Percentiles rank a stretch among this genome's conserved stretches.
phyloP scores from a whole-genome alignment of 1,139 yeast species.

The Blastobotrys capitulatus region DNA sequence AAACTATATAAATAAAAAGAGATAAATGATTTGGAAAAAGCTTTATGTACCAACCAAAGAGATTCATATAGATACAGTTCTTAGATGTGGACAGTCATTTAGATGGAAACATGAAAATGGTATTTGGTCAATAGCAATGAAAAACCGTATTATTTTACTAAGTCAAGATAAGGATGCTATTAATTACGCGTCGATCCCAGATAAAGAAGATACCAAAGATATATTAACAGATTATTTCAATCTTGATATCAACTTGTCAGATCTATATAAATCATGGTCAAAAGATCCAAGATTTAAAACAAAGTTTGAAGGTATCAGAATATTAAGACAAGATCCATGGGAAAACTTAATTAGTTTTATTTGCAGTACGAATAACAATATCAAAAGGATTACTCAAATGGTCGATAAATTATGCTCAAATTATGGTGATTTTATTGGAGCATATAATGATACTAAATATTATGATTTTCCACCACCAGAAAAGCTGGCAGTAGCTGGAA shows the following conservation, averaged over 20 bases:
- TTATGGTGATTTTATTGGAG: constrained; percentile 61
- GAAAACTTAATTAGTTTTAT: constrained; percentile 86
- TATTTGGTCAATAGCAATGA: constrained; percentile 34
- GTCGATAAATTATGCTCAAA: constrained; percentile 71
- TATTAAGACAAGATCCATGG: constrained; percentile 94
- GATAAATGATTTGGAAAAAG: constrained; percentile 24
- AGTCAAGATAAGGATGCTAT: constrained; percentile 31
- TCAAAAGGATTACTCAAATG: constrained; percentile 89
- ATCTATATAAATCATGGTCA: constrained; percentile 60
- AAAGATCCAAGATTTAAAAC: constrained; percentile 45
- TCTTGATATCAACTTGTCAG: constrained; percentile 47
- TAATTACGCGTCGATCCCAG: constrained; percentile 29
- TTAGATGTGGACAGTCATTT: constrained; percentile 75
- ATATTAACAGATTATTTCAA: constrained; percentile 67
- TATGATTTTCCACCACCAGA: constrained; percentile 71
- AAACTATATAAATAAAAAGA: background rate
- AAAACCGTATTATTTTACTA: constrained; percentile 33
- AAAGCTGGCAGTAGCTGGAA: constrained; percentile 39
- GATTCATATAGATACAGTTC: constrained; percentile 57
- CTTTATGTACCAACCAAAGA: constrained; percentile 38
- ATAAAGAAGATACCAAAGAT: constrained; percentile 23
- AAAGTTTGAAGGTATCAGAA: constrained; percentile 65
- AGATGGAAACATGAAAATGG: constrained; percentile 33
- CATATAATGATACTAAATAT: constrained; percentile 51
- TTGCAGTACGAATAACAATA: constrained; percentile 94